These are phyloP conservation scores for Hanseniaspora vineae DNA, from an alignment of 805 yeast species.

Conservation along the genomic window DNA sequence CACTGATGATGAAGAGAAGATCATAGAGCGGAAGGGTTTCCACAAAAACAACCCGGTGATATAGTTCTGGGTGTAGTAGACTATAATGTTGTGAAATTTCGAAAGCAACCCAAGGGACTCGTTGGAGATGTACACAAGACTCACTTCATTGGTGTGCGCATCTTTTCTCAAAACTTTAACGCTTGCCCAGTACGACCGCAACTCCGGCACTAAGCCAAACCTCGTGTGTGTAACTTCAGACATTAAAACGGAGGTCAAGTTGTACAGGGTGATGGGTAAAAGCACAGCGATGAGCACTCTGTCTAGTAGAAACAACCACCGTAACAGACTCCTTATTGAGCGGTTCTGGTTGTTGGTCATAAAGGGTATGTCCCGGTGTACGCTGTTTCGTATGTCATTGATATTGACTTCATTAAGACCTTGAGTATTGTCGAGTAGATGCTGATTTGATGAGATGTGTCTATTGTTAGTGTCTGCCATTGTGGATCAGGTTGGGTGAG, in stretches of 20 bases:
- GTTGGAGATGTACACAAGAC: neutral
- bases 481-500: too few relatives aligned
- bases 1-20: too few relatives aligned
- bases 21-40: neutral
- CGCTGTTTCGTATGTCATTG: too few relatives aligned
- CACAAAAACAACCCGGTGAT: slow-evolving; percentile 2
- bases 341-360: slow-evolving; percentile 2
- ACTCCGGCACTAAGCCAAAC: slow-evolving; percentile 16
- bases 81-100: slow-evolving; percentile 21
- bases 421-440: too few relatives aligned
- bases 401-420: too few relatives aligned
- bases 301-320: slow-evolving; percentile 18
- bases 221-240: slow-evolving; percentile 19
- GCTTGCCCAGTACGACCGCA: slow-evolving; percentile 14
- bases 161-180: slow-evolving; percentile 10
- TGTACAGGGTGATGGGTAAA: slow-evolving; percentile 22
- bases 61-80: slow-evolving; percentile 12
- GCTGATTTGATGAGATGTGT: too few relatives aligned
- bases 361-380: neutral
- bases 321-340: slow-evolving; percentile 13
- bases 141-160: neutral
- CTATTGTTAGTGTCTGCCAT: too few relatives aligned
- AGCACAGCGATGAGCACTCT: slow-evolving; percentile 16
- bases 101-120: neutral
- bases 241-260: slow-evolving; percentile 17